Percentiles rank a stretch among this genome's conserved stretches.
phyloP scores from a whole-genome alignment of 208 protist genomes.

The Leptomonas pyrrhocoris region DNA sequence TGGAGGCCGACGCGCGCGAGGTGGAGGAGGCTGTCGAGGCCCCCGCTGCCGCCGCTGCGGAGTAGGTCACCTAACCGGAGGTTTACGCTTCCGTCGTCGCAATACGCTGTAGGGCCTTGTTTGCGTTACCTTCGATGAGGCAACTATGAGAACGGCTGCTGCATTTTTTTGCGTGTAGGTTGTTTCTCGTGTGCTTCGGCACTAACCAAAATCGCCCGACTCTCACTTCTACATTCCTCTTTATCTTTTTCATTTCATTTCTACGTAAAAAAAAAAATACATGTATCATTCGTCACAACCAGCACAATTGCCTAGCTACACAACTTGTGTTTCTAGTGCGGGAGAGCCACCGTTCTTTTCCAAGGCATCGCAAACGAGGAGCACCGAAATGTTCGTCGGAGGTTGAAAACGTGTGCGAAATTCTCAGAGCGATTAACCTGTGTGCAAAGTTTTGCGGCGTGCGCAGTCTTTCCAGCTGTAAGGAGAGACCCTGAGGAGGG shows the following conservation, averaged over 20 bases:
- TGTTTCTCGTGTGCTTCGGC: background rate
- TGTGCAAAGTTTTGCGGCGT: too few relatives aligned
- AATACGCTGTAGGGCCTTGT: background rate
- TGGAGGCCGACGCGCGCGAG: conserved; percentile 72
- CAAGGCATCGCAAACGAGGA: too few relatives aligned
- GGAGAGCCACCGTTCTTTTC: too few relatives aligned
- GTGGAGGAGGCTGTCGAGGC: conserved; percentile 80
- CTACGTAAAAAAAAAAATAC: conserved; percentile 16
- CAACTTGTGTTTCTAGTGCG: too few relatives aligned
- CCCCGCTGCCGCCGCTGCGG: conserved; percentile 41
- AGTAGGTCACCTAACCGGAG: conserved; percentile 12
- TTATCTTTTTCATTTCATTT: conserved; percentile 35
- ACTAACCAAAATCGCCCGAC: background rate
- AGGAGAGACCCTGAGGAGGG: too few relatives aligned
- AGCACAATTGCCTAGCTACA: too few relatives aligned
- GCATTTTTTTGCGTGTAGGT: background rate
- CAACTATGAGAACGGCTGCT: too few relatives aligned
- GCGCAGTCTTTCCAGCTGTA: too few relatives aligned
- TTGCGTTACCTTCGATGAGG: background rate
- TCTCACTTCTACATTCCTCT: conserved; percentile 7
- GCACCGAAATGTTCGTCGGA: too few relatives aligned
- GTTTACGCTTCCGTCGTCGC: background rate
- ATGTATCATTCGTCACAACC: too few relatives aligned
- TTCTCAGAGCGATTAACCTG: too few relatives aligned
- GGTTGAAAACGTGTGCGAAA: too few relatives aligned